These are phyloP conservation scores for Fusarium tjaetaba DNA, from an alignment of 2,329 filamentous ascomycete species.

Conservation along the genomic window DNA sequence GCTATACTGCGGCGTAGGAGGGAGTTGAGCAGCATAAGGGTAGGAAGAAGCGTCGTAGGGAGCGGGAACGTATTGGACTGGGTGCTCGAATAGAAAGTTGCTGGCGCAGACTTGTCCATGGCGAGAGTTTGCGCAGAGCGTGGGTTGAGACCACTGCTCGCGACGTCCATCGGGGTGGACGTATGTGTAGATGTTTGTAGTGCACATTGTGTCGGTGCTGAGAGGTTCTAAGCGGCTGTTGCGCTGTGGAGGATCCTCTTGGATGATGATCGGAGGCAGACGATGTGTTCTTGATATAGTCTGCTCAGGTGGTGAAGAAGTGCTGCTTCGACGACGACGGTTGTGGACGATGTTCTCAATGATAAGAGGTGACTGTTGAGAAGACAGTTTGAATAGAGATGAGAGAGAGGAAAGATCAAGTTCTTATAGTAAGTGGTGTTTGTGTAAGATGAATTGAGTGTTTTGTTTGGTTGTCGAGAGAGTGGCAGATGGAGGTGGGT, in stretches of 20 bases:
- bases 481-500: conserved; percentile 32
- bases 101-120: conserved; percentile 55
- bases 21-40: conserved; percentile 49
- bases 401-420: not conserved
- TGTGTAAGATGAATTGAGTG: conserved; percentile 28
- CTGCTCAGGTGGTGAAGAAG: conserved; percentile 23
- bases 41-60: conserved; percentile 45
- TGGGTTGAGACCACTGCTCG: conserved; percentile 48
- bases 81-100: conserved; percentile 54
- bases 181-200: conserved; percentile 58
- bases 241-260: conserved; percentile 38
- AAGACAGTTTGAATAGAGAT: conserved; percentile 29
- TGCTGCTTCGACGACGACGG: conserved; percentile 17
- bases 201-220: conserved; percentile 59
- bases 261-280: conserved; percentile 36
- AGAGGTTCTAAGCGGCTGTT: conserved; percentile 24
- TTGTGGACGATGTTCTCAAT: conserved; percentile 40
- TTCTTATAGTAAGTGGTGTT: conserved; percentile 6
- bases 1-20: conserved; percentile 54
- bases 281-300: conserved; percentile 13
- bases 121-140: conserved; percentile 53
- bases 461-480: conserved; percentile 20
- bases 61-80: conserved; percentile 50
- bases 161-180: conserved; percentile 57
- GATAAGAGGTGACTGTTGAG: conserved; percentile 23